phyloP scores from a whole-genome alignment of 2,329 filamentous ascomycete species.

The Atkinsonella hypoxylon region DNA sequence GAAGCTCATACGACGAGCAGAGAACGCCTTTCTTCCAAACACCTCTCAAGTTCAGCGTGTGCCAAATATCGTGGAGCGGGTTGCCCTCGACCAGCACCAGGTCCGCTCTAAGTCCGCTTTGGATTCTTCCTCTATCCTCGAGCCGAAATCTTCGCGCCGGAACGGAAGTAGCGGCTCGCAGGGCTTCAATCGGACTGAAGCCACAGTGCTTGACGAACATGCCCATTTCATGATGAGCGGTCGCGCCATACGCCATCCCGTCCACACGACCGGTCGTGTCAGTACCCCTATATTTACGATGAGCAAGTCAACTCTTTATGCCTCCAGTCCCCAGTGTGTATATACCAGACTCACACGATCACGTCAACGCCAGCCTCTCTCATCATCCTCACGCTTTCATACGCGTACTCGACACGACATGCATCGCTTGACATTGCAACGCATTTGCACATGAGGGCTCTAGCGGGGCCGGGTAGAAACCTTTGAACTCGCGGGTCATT shows the following conservation, averaged over 20 bases:
- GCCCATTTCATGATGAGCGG: slow-evolving; percentile 10
- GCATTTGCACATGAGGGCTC: slow-evolving; percentile 6
- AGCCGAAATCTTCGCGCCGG: slow-evolving; percentile 8
- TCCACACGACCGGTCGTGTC: slow-evolving; percentile 8
- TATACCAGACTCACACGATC: slow-evolving; percentile 5
- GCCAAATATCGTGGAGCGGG: slow-evolving; percentile 4
- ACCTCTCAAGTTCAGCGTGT: slow-evolving; percentile 5
- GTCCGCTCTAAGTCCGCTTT: slow-evolving; percentile 7
- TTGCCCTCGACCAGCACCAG: slow-evolving; percentile 10
- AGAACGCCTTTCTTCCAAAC: slow-evolving; percentile 10
- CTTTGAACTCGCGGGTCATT: slow-evolving; percentile 9
- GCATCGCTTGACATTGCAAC: slow-evolving; percentile 3
- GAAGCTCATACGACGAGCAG: slow-evolving; percentile 3
- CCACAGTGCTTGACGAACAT: slow-evolving; percentile 9
- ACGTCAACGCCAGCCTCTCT: slow-evolving; percentile 8
- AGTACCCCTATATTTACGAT: slow-evolving; percentile 6
- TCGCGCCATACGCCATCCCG: slow-evolving; percentile 8
- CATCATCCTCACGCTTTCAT: slow-evolving; percentile 8
- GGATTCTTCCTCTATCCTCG: slow-evolving; percentile 7
- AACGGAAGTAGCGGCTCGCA: slow-evolving; percentile 9
- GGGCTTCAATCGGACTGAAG: slow-evolving; percentile 8
- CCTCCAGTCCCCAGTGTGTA: too few species aligned
- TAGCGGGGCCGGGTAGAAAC: slow-evolving; percentile 5
- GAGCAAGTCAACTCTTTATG: background rate
- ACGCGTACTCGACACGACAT: slow-evolving; percentile 9